phyloP scores from a whole-genome alignment of 208 protist genomes.

The Angomonas desouzai region DNA sequence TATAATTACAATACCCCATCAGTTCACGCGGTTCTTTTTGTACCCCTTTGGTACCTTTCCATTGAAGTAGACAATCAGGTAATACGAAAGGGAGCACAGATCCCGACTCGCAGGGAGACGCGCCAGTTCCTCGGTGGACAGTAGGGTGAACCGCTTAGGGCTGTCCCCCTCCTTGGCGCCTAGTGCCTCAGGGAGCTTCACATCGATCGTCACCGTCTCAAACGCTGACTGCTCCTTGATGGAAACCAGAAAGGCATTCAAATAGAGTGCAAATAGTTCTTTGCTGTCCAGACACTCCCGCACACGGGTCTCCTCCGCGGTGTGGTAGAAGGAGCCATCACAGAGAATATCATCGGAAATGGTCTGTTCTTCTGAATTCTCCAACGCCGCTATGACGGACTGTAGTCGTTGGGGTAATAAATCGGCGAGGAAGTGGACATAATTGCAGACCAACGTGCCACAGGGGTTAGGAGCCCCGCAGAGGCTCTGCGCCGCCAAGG shows the following conservation, averaged over 20 bases:
- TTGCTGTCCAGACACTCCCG: slow-evolving; percentile 17
- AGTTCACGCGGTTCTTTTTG: slow-evolving; percentile 78
- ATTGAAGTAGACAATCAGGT: slow-evolving; percentile 47
- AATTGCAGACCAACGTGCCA: slow-evolving; percentile 52
- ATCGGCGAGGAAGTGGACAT: slow-evolving; percentile 43
- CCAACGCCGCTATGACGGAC: not conserved
- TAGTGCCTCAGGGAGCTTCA: not conserved
- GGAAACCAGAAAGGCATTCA: slow-evolving; percentile 10
- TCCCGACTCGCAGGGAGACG: slow-evolving; percentile 20
- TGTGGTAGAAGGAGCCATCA: not conserved
- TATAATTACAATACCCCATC: slow-evolving; percentile 6
- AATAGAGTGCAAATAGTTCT: slow-evolving; percentile 16
- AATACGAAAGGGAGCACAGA: slow-evolving; percentile 37
- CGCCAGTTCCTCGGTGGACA: slow-evolving; percentile 10
- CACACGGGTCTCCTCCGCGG: not conserved
- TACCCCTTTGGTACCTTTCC: slow-evolving; percentile 35
- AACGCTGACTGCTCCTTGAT: not conserved
- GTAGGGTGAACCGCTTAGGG: not conserved
- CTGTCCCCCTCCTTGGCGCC: not conserved
- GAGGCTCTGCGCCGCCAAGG: slow-evolving; percentile 69
- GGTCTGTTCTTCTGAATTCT: not conserved
- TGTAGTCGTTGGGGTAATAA: not conserved
- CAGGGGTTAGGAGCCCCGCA: slow-evolving; percentile 57
- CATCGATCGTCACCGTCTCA: not conserved
- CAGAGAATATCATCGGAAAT: not conserved